Evolutionary conservation across 768 basidiomycete genomes (phyloP), one percentile per base, ranked within the genome.

Genomic region (Pleurotus tuoliensis): DNA sequence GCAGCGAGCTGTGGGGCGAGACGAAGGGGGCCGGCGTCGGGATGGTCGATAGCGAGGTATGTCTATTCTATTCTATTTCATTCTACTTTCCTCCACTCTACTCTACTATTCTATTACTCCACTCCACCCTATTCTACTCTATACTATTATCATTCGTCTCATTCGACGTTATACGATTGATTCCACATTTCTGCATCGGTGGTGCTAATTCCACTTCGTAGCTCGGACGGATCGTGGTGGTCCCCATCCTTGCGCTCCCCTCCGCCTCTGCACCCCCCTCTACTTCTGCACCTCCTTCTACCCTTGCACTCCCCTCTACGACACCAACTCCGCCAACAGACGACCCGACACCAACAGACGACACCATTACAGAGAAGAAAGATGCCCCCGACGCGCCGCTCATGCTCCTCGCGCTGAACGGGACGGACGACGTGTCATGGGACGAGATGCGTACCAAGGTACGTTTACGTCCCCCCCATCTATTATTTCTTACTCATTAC

Each of bases 31-130:
- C 84, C 46, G 84, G 82, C 8, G 73, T 77, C 45, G 88, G 87
- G 15, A 87, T 87, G 83, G 86, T 84, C 3, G 89, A 92, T 58
- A 85, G 86, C 67, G 89, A 92, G 80, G 90, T 90, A 62, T 63
- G 76, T 67, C 22, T 22, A 22, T 22, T 22, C 22, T 22, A 22
- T 22, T 22, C 2, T 2, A 22, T 22, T 22, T 22, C 22, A 22
- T 22, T 22, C 22, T 22, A 22, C 4, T 22, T 4, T 22, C 22
- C 22, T 22, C 22, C 22, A 22, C 22, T 22, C 22, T 22, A 22
- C 22, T 22, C 22, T n/a, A n/a, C n/a, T n/a, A n/a, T n/a, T n/a
- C 22, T 22, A 22, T 22, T 22, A 22, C n/a, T n/a, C n/a, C n/a
- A n/a, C n/a, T n/a, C n/a, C n/a, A n/a, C n/a, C n/a, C n/a, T n/a